These are phyloP conservation scores for Peziza echinospora DNA, from an alignment of 495 filamentous ascomycete genomes.

Conservation along the genomic window DNA sequence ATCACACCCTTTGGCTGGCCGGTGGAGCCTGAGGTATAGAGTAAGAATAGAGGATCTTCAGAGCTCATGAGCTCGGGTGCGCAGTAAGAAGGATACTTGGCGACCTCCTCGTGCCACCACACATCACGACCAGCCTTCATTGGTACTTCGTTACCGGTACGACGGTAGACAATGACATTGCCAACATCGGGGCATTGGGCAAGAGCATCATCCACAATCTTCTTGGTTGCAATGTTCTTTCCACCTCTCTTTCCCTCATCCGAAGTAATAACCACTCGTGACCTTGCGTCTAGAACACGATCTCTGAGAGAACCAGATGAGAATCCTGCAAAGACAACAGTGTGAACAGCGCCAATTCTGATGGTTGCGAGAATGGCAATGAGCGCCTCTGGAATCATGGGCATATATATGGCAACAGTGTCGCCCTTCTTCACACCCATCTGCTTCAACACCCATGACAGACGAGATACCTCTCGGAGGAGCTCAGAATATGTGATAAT, in stretches of 20 bases:
- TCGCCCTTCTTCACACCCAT: constrained; percentile 96
- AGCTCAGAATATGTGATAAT: constrained; percentile 86
- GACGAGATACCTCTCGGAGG: constrained; percentile 70
- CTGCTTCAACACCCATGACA: constrained; percentile 67
- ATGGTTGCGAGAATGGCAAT: constrained; percentile 77
- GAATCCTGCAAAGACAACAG: constrained; percentile 96
- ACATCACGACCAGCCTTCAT: constrained; percentile 72
- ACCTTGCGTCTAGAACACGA: constrained; percentile 75
- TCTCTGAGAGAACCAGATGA: constrained; percentile 91
- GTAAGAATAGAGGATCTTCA: constrained; percentile 89
- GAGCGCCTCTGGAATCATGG: constrained; percentile 94
- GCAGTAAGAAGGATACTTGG: constrained; percentile 83
- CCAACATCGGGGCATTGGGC: constrained; percentile 88
- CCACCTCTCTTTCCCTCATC: constrained; percentile 96
- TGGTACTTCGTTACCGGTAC: constrained; percentile 81
- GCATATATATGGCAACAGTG: constrained; percentile 89
- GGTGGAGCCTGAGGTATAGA: constrained; percentile 95
- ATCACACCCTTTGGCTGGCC: constrained; percentile 98
- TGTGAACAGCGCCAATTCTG: constrained; percentile 91
- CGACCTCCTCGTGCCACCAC: constrained; percentile 97
- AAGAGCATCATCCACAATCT: constrained; percentile 94
- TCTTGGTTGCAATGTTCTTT: constrained; percentile 95
- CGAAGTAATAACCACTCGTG: constrained; percentile 82
- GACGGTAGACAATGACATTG: constrained; percentile 77
- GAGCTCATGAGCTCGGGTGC: constrained; percentile 70